Evolutionary conservation across 2,329 filamentous ascomycete genomes (phyloP).

Genomic region (Macrophomina tecta): DNA sequence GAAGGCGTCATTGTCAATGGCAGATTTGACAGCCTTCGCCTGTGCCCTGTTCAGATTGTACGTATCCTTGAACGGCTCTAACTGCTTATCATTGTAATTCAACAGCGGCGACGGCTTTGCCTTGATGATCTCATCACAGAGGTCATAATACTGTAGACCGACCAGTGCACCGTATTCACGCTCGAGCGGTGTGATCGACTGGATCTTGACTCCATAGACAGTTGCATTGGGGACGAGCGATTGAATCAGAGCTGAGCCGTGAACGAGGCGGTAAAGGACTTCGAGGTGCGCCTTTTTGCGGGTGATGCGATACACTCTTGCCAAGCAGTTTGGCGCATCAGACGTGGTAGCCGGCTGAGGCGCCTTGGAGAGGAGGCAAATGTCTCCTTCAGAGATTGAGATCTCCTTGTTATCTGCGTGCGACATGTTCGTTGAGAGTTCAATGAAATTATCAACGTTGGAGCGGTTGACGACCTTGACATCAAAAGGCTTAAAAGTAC

Average conservation of each 20-base stretch:
- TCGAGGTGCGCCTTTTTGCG: constrained; percentile 83
- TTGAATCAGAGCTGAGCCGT: constrained; percentile 66
- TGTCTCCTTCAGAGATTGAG: constrained; percentile 80
- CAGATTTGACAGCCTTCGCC: constrained; percentile 88
- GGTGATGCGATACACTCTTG: constrained; percentile 78
- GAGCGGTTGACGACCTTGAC: constrained; percentile 87
- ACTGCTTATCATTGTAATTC: constrained; percentile 75
- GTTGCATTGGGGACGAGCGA: constrained; percentile 72
- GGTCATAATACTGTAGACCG: constrained; percentile 91
- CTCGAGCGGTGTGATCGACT: constrained; percentile 92
- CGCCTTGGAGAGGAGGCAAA: constrained; percentile 81
- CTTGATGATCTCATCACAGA: constrained; percentile 88
- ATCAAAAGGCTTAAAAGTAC: constrained; percentile 78
- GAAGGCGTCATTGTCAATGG: constrained; percentile 94
- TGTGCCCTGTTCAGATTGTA: constrained; percentile 90
- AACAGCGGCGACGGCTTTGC: constrained; percentile 90
- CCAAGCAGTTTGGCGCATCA: constrained; percentile 78
- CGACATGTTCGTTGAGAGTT: constrained; percentile 85
- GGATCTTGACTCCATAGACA: constrained; percentile 80
- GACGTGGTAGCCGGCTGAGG: constrained; percentile 71
- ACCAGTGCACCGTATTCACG: constrained; percentile 92
- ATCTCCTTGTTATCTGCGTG: constrained; percentile 73
- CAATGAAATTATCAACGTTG: constrained; percentile 90
- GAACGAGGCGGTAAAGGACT: constrained; percentile 82
- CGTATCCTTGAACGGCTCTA: constrained; percentile 72